Evolutionary conservation across 768 basidiomycete genomes (phyloP).

Genomic region (Boletus speciosus): DNA sequence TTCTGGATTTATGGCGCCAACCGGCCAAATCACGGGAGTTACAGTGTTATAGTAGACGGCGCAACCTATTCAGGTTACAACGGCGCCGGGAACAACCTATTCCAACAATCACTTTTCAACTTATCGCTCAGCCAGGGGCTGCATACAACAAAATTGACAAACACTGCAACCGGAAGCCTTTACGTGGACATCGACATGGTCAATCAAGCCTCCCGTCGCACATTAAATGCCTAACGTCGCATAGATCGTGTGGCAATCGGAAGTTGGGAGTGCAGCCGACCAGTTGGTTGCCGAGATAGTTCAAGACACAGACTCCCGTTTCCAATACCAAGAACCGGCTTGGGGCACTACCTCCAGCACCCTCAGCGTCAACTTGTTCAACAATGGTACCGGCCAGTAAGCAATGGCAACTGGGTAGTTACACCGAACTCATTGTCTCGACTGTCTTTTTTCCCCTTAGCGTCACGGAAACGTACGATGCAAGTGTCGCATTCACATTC

Average conservation of each 20-base stretch:
- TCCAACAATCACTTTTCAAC: conserved; percentile 43
- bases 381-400: conserved; percentile 44
- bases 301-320: conserved; percentile 39
- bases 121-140: conserved; percentile 29
- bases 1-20: conserved; percentile 51
- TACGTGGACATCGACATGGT: conserved; percentile 49
- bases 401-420: background rate
- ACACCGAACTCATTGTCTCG: background rate
- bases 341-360: conserved; percentile 35
- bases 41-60: conserved; percentile 41
- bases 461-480: conserved; percentile 32
- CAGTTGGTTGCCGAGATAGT: conserved; percentile 16
- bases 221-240: background rate
- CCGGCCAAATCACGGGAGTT: conserved; percentile 45
- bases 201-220: background rate
- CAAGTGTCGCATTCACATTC: conserved; percentile 39
- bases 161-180: conserved; percentile 31
- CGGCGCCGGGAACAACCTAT: conserved; percentile 30
- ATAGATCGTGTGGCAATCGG: conserved; percentile 31
- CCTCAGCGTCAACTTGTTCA: conserved; percentile 37
- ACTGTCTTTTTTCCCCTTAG: conserved; percentile 18
- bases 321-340: conserved; percentile 35
- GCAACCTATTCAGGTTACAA: conserved; percentile 23
- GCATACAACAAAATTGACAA: conserved; percentile 36
- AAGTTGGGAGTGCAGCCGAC: conserved; percentile 17